phyloP scores from a whole-genome alignment of 148 eudicot species.

The Arbutus unedo region DNA sequence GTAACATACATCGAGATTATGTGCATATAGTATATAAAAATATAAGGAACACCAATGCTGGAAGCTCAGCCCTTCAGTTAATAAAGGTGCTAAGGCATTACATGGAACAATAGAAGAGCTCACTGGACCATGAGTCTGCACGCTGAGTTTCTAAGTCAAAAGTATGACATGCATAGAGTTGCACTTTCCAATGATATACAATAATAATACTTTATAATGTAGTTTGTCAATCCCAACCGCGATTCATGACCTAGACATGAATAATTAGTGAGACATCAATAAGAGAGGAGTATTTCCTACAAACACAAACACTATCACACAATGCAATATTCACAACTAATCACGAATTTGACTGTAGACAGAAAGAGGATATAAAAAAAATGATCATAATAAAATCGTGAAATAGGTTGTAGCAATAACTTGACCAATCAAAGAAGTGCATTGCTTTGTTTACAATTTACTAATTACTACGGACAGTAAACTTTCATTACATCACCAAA shows the following conservation, averaged over 20 bases:
- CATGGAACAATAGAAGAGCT: neutral
- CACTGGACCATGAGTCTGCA: neutral
- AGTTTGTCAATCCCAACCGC: neutral
- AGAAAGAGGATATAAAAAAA: neutral
- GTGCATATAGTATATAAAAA: neutral
- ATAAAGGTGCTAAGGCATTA: neutral
- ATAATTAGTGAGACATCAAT: neutral
- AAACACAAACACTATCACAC: neutral
- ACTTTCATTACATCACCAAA: neutral
- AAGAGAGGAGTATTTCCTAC: neutral
- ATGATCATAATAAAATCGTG: neutral
- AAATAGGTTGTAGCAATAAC: neutral
- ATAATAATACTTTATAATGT: neutral
- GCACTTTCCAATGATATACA: neutral
- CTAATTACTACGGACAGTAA: neutral
- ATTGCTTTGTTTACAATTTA: neutral
- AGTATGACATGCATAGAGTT: neutral
- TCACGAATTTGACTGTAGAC: neutral
- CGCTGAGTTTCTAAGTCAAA: neutral
- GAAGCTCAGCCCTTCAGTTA: neutral
- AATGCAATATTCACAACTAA: neutral
- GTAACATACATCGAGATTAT: neutral
- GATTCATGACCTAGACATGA: neutral
- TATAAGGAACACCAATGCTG: neutral
- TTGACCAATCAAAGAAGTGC: neutral